Percentiles rank a stretch among this genome's conserved stretches.
phyloP scores from a whole-genome alignment of 2,329 filamentous ascomycete genomes.

The Ophiosphaerella herpotricha region DNA sequence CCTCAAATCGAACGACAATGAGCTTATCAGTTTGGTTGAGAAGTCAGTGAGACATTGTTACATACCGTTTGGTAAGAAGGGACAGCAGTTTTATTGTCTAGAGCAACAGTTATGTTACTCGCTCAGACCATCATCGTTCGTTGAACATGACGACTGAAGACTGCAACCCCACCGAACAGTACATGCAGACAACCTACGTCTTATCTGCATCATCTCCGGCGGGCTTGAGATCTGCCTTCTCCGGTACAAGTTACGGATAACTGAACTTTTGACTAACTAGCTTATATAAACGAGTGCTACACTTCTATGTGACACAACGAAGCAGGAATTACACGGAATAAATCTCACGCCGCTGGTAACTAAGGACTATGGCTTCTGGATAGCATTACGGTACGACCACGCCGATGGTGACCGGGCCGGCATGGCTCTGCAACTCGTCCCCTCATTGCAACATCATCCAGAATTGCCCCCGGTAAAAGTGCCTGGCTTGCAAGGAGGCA shows the following conservation, averaged over 20 bases:
- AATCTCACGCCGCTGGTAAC: too few relatives aligned
- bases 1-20: too few relatives aligned
- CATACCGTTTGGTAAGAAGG: too few relatives aligned
- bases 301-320: too few relatives aligned
- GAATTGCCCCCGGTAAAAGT: slow-evolving; percentile 16
- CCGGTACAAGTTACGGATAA: neutral
- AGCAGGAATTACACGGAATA: too few relatives aligned
- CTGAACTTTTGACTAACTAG: neutral
- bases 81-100: too few relatives aligned
- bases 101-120: too few relatives aligned
- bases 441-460: neutral
- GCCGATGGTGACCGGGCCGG: neutral
- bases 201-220: slow-evolving; percentile 2
- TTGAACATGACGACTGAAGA: neutral
- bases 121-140: too few relatives aligned
- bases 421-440: neutral
- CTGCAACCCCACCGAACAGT: neutral
- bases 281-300: neutral
- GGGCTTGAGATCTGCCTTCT: neutral
- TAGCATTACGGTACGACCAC: neutral
- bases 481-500: neutral
- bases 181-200: neutral
- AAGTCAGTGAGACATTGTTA: too few relatives aligned
- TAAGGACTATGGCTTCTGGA: too few relatives aligned
- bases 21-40: too few relatives aligned